Conservation (phyloP, 108 stramenopile genomes). For the Hondaea fermentalgiana region DNA sequence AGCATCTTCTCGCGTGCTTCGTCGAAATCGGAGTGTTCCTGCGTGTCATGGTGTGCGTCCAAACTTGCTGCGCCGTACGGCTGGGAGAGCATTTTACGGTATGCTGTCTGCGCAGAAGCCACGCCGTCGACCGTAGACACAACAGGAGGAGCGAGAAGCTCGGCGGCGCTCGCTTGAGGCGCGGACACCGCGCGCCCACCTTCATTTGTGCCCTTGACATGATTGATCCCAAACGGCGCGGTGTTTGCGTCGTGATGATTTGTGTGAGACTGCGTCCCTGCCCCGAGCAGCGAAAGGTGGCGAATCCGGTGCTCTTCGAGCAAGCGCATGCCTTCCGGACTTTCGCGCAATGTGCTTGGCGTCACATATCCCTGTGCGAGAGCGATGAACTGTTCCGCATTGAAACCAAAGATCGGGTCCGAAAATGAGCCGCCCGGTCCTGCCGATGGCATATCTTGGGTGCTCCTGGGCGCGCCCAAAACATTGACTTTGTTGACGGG, state of each 20-base stretch:
- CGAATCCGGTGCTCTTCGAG: not conserved
- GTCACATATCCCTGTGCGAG: not conserved
- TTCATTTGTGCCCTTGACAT: not conserved
- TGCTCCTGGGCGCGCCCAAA: not conserved
- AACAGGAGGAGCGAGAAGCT: too few relatives aligned
- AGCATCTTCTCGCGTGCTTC: not conserved
- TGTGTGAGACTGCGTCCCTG: not conserved
- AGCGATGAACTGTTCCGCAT: not conserved
- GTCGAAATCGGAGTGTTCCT: not conserved
- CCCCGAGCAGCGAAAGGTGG: not conserved
- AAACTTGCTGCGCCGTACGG: not conserved
- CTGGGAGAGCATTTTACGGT: too few relatives aligned
- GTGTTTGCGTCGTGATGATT: not conserved
- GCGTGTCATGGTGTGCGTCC: not conserved
- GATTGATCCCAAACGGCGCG: not conserved
- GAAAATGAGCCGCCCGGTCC: not conserved
- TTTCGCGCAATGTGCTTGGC: not conserved
- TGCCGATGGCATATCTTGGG: not conserved
- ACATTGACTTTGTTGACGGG: not conserved
- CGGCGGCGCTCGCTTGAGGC: too few relatives aligned
- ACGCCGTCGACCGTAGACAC: too few relatives aligned
- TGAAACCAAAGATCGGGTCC: not conserved
- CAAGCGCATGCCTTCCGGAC: not conserved
- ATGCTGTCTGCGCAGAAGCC: too few relatives aligned
- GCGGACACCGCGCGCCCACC: too few relatives aligned